A percentile compares a stretch with the other conserved stretches of the same genome.
Conservation (phyloP, 202 grass and related monocot genomes). For the Saccharum hybrid region DNA sequence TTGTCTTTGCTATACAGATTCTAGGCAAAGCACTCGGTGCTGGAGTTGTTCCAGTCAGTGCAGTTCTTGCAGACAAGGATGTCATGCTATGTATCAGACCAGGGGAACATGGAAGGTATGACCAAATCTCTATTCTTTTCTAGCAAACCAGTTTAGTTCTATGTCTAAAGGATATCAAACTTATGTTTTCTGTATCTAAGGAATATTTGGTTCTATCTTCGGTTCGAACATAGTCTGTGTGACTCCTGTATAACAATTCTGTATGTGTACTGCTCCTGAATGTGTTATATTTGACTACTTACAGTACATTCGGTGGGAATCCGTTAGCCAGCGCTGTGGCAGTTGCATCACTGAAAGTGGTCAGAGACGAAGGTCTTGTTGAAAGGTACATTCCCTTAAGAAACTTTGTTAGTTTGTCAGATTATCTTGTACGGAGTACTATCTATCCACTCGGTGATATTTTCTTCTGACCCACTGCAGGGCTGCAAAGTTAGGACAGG, state of each 20-base stretch:
- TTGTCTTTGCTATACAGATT: conserved; percentile 58
- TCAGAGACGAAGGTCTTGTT: conserved; percentile 85
- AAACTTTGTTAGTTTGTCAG: background rate
- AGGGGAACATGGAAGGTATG: conserved; percentile 95
- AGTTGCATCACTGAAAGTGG: conserved; percentile 78
- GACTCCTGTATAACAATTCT: conserved; percentile 11
- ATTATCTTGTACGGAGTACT: background rate
- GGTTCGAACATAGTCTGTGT: background rate
- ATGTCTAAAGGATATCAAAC: background rate
- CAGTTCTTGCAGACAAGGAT: conserved; percentile 95
- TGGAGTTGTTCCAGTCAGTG: conserved; percentile 95
- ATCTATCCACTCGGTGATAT: conserved; percentile 1
- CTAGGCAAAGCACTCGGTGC: conserved; percentile 95
- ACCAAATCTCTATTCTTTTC: conserved; percentile 21
- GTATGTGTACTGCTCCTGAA: background rate
- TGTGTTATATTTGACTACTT: conserved; percentile 31
- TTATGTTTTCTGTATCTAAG: conserved; percentile 7
- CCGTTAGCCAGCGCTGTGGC: conserved; percentile 93
- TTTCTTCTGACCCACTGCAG: conserved; percentile 37
- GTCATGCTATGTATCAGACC: conserved; percentile 94
- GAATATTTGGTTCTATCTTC: background rate
- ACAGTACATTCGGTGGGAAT: conserved; percentile 97
- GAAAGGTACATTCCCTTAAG: conserved; percentile 66
- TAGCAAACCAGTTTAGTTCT: background rate
- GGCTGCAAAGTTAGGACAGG: conserved; percentile 59